Percentiles rank a stretch among this genome's conserved stretches.
Evolutionary conservation across 1,284 basidiomycete species (phyloP).

Genomic region (Peniophora sp.): DNA sequence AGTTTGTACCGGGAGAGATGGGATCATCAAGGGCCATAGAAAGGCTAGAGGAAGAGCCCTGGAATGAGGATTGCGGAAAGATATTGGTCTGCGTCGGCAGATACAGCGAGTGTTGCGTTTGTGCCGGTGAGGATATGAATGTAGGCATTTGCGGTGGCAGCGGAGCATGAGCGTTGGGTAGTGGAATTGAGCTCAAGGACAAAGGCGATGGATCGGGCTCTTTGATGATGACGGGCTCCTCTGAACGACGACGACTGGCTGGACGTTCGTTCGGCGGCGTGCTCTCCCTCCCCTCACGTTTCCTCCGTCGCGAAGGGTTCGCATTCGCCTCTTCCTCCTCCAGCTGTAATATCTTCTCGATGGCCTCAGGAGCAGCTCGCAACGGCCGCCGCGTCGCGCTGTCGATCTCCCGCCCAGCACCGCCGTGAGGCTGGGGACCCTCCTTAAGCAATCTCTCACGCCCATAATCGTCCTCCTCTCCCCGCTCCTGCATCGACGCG

Average conservation of each 20-base stretch:
- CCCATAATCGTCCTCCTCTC: constrained; percentile 15
- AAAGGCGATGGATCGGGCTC: not conserved
- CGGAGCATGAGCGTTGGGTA: not conserved
- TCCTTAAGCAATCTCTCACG: constrained; percentile 10
- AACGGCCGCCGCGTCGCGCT: constrained; percentile 8
- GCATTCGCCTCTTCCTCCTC: constrained; percentile 12
- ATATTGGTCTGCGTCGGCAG: not conserved
- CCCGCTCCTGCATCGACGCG: constrained; percentile 13
- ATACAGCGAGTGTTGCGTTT: not conserved
- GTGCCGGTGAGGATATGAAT: not conserved
- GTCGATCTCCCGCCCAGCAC: constrained; percentile 5
- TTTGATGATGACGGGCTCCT: not conserved
- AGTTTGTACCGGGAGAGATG: too few species aligned
- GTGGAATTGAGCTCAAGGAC: not conserved
- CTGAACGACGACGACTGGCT: not conserved
- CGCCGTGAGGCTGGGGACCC: constrained; percentile 12
- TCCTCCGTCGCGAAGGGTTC: not conserved
- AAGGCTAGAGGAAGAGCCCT: not conserved
- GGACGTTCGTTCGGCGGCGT: not conserved
- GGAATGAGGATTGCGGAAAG: not conserved
- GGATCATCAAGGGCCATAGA: too few species aligned
- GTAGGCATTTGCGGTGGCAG: not conserved
- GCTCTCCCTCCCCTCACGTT: not conserved
- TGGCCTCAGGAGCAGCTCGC: constrained; percentile 13
- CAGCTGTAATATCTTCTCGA: constrained; percentile 13